Evolutionary conservation across 2,329 filamentous ascomycete genomes (phyloP).

Genomic region (Neofusicoccum sp.): DNA sequence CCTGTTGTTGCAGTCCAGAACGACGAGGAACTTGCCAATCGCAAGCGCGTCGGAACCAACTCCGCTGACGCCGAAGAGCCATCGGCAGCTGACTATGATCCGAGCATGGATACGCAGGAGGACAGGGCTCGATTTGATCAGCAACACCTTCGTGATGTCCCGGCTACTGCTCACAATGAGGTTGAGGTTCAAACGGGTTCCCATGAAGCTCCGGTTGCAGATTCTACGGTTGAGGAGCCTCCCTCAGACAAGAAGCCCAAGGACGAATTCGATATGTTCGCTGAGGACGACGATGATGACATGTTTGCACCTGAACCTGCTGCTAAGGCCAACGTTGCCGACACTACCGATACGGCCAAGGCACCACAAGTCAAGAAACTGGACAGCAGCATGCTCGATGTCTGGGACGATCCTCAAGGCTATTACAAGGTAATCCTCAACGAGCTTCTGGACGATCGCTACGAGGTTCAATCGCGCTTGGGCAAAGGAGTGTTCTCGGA

Average conservation of each 20-base stretch:
- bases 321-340: conserved; percentile 51
- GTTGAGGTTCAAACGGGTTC: conserved; percentile 52
- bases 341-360: conserved; percentile 36
- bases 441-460: conserved; percentile 85
- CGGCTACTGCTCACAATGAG: conserved; percentile 22
- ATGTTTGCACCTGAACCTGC: conserved; percentile 88
- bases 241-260: conserved; percentile 46
- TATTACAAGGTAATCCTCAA: conserved; percentile 96
- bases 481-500: conserved; percentile 97
- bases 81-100: conserved; percentile 93
- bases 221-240: conserved; percentile 37
- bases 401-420: conserved; percentile 90
- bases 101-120: conserved; percentile 84
- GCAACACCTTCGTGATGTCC: conserved; percentile 35
- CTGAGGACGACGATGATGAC: conserved; percentile 68
- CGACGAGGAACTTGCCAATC: conserved; percentile 43
- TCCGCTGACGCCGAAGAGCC: conserved; percentile 65
- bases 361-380: conserved; percentile 55
- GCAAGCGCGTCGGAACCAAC: conserved; percentile 31
- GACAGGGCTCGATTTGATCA: conserved; percentile 73
- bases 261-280: conserved; percentile 66
- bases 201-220: conserved; percentile 55
- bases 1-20: conserved; percentile 45
- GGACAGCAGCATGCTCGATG: conserved; percentile 63
- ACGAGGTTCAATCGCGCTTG: conserved; percentile 83